Evolutionary conservation across 371 early-diverging fungal species (phyloP).

Genomic region (Syncephalastrum racemosum): DNA sequence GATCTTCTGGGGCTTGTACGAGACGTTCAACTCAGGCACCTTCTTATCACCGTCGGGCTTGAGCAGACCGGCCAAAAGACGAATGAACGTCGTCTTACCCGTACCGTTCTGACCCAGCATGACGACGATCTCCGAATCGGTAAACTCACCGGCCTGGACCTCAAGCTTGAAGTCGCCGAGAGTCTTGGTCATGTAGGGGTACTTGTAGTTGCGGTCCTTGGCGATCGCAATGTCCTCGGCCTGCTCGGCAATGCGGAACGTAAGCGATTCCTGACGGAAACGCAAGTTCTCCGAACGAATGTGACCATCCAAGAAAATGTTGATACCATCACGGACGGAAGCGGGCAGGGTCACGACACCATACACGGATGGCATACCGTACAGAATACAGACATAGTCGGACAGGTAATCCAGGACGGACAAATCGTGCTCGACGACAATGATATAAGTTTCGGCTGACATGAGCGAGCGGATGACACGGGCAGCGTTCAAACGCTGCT

Average conservation of each 20-base stretch:
- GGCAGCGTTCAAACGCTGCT: constrained; percentile 99
- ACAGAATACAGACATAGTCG: constrained; percentile 99
- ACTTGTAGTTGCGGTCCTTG: constrained; percentile 74
- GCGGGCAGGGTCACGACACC: constrained; percentile 99
- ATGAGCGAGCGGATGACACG: constrained; percentile 91
- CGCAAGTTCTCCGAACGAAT: constrained; percentile 99
- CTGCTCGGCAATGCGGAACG: constrained; percentile 91
- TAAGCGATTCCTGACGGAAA: constrained; percentile 97
- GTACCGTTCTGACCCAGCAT: constrained; percentile 99
- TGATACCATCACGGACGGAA: constrained; percentile 99
- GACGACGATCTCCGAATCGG: constrained; percentile 98
- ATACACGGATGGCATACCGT: constrained; percentile 98
- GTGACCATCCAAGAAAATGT: constrained; percentile 99
- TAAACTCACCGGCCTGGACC: constrained; percentile 88
- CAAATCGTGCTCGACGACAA: constrained; percentile 99
- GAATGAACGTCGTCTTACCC: constrained; percentile 99
- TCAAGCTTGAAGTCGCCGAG: constrained; percentile 82
- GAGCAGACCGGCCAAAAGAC: constrained; percentile 91
- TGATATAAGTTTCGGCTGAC: constrained; percentile 79
- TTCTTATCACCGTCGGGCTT: constrained; percentile 81
- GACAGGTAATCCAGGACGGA: constrained; percentile 98
- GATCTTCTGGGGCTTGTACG: constrained; percentile 99
- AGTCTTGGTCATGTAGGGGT: constrained; percentile 89
- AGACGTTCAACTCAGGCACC: constrained; percentile 88
- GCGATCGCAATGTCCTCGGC: constrained; percentile 66